Conservation (phyloP, 2,329 filamentous ascomycete species). For the Monilinia fructicola region DNA sequence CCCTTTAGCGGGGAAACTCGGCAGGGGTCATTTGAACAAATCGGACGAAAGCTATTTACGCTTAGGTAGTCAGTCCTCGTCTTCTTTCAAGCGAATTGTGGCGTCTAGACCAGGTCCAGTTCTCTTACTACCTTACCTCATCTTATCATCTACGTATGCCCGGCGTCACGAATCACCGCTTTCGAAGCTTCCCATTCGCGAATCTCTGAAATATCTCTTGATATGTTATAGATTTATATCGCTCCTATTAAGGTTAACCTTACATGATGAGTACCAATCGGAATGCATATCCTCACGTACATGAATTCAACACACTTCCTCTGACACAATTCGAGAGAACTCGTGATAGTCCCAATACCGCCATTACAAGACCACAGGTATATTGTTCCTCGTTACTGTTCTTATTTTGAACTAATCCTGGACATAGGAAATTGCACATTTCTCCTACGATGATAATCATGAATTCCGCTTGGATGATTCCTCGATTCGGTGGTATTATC, state of each 20-base stretch:
- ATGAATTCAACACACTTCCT: slow-evolving; percentile 11
- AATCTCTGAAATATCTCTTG: not conserved
- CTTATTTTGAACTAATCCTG: not conserved
- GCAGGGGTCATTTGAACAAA: not conserved
- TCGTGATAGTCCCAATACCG: slow-evolving; percentile 2
- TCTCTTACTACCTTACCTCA: not conserved
- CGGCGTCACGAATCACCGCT: slow-evolving; percentile 10
- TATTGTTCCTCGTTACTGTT: slow-evolving; percentile 20
- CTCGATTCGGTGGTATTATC: slow-evolving; percentile 86
- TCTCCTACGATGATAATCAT: slow-evolving; percentile 88
- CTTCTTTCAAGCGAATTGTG: slow-evolving; percentile 1
- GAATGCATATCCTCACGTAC: not conserved
- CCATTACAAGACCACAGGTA: slow-evolving; percentile 13
- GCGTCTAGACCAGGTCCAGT: slow-evolving; percentile 1
- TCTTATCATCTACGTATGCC: not conserved
- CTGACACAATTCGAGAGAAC: slow-evolving; percentile 12
- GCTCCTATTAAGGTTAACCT: not conserved
- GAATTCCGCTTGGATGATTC: slow-evolving; percentile 72
- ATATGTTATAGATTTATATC: not conserved
- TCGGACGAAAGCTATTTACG: not conserved
- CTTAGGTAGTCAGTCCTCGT: not conserved
- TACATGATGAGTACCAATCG: not conserved
- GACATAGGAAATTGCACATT: slow-evolving; percentile 79
- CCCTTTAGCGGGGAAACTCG: slow-evolving; percentile 6
- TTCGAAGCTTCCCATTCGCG: not conserved